A percentile compares a stretch with the other conserved stretches of the same genome.
phyloP scores from a whole-genome alignment of 2,329 filamentous ascomycete species.

The Pestalotiopsis sp. region DNA sequence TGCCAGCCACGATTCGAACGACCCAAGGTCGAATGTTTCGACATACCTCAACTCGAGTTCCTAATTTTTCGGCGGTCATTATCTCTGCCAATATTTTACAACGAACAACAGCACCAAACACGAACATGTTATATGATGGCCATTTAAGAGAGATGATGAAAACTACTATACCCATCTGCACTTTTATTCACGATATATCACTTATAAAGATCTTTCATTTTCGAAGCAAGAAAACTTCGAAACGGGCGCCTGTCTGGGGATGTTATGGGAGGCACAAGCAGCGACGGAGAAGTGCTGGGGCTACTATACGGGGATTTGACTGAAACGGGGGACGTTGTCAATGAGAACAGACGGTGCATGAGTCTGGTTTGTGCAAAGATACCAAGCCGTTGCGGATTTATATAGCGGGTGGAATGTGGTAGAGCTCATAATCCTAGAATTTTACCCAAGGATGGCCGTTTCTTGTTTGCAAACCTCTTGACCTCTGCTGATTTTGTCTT shows the following conservation, averaged over 20 bases:
- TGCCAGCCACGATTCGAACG: not conserved
- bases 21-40: not conserved
- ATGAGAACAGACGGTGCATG: not conserved
- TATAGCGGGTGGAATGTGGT: not conserved
- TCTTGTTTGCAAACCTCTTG: not conserved
- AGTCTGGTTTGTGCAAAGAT: not conserved
- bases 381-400: not conserved
- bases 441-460: not conserved
- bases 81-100: not conserved
- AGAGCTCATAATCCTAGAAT: not conserved
- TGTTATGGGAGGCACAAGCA: not conserved
- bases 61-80: not conserved
- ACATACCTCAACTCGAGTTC: not conserved
- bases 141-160: not conserved
- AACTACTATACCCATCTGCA: not conserved
- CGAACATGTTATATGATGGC: not conserved
- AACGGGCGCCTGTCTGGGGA: not conserved
- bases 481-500: not conserved
- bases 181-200: not conserved
- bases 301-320: not conserved
- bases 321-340: not conserved
- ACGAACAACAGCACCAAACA: not conserved
- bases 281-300: not conserved
- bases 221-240: not conserved
- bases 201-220: not conserved